phyloP scores from a whole-genome alignment of 176 grass and related monocot species.

The Ampelocalamus luodianensis region DNA sequence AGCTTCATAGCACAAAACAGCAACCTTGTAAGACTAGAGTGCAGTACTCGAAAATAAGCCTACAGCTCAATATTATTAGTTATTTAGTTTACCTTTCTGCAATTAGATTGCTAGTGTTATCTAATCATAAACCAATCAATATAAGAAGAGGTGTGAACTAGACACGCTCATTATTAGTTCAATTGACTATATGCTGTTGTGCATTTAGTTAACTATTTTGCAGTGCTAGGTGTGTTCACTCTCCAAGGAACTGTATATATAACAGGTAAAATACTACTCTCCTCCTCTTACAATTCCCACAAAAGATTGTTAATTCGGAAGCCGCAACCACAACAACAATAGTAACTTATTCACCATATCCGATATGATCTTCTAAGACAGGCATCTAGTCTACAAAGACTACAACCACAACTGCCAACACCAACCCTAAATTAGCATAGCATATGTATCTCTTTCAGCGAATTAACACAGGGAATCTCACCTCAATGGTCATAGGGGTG shows the following conservation, averaged over 20 bases:
- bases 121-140: neutral
- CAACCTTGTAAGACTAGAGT: neutral
- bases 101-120: neutral
- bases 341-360: neutral
- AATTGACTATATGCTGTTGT: neutral
- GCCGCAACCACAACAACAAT: neutral
- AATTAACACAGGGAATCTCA: conserved; percentile 25
- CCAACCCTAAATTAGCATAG: neutral
- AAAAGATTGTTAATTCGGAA: neutral
- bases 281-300: neutral
- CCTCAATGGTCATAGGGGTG: conserved; percentile 98
- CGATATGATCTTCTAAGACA: neutral
- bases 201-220: too few species aligned
- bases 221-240: neutral
- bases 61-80: neutral
- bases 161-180: neutral
- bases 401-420: neutral
- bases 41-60: neutral
- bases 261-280: neutral
- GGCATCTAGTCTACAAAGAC: neutral
- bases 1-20: conserved; percentile 3
- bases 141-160: neutral
- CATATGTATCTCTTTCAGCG: neutral
- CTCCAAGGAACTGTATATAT: neutral
- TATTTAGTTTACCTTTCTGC: neutral